phyloP scores from a whole-genome alignment of 345 rosid genomes.

The Trapa incisa region DNA sequence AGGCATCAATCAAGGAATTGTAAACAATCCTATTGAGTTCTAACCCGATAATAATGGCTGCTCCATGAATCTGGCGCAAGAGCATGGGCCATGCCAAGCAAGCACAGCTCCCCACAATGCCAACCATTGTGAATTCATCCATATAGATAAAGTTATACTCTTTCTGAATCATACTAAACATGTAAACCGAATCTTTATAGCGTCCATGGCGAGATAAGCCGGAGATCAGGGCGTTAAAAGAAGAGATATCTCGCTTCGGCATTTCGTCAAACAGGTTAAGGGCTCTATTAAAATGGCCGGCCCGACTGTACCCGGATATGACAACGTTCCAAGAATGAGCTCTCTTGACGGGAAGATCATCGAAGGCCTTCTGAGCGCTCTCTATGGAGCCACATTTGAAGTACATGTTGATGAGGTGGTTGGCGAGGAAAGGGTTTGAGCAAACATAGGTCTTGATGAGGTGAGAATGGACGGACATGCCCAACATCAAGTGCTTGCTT shows the following conservation, averaged over 20 bases:
- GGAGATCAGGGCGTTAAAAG: conserved; percentile 32
- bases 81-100: conserved; percentile 17
- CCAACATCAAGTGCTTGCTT: conserved; percentile 18
- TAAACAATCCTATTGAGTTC: conserved; percentile 19
- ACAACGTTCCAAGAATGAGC: conserved; percentile 26
- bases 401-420: conserved; percentile 26
- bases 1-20: conserved; percentile 35
- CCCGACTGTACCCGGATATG: conserved; percentile 5
- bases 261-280: conserved; percentile 29
- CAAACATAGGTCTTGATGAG: conserved; percentile 28
- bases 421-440: conserved; percentile 19
- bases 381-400: conserved; percentile 21
- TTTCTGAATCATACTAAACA: conserved; percentile 20
- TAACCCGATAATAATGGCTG: conserved; percentile 20
- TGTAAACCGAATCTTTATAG: conserved; percentile 14
- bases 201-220: conserved; percentile 28
- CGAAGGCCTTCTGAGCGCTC: conserved; percentile 20
- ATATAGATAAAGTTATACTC: conserved; percentile 11
- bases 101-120: conserved; percentile 33
- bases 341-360: conserved; percentile 22
- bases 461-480: conserved; percentile 24
- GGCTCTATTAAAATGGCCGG: conserved; percentile 16
- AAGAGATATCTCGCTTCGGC: conserved; percentile 28
- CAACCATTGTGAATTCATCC: conserved; percentile 27
- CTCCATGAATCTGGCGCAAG: conserved; percentile 27